Percentiles rank a stretch among this genome's conserved stretches.
These are phyloP conservation scores for Claviceps lovelessii DNA, from an alignment of 2,329 filamentous ascomycete genomes.

Conservation along the genomic window DNA sequence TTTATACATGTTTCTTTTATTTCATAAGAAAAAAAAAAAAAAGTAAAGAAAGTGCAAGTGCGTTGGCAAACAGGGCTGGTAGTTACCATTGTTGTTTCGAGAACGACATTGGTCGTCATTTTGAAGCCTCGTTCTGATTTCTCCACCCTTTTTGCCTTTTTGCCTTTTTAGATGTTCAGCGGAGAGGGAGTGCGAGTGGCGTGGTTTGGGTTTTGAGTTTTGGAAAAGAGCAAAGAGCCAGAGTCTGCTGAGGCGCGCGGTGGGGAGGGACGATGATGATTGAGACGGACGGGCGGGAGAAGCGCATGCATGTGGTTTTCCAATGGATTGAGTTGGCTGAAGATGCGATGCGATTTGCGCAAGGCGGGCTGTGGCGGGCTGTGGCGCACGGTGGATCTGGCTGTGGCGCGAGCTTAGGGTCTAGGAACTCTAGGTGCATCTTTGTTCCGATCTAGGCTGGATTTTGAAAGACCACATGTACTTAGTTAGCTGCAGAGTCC, in stretches of 20 bases:
- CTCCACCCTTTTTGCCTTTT: no score
- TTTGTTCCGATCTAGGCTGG: background rate
- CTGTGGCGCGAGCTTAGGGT: background rate
- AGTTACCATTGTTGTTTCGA: conserved; percentile 72
- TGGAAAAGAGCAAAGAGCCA: no score
- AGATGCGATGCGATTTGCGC: no score
- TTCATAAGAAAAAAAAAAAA: background rate
- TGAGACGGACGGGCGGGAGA: no score
- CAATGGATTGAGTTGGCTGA: no score
- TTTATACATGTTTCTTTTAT: no score
- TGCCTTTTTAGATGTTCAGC: no score
- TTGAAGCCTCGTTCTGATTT: background rate
- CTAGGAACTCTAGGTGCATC: background rate
- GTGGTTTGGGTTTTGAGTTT: background rate
- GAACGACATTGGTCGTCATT: conserved; percentile 65
- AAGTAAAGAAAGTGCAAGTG: background rate
- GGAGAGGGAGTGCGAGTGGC: background rate
- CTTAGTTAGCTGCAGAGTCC: no score
- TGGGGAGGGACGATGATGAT: background rate
- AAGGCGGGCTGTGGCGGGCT: no score
- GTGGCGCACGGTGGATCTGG: background rate
- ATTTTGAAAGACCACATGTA: background rate
- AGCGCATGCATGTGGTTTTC: no score
- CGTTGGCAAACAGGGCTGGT: conserved; percentile 10
- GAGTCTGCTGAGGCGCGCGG: no score